Conservation (phyloP, 176 grass and related monocot species). For the Canna indica region DNA sequence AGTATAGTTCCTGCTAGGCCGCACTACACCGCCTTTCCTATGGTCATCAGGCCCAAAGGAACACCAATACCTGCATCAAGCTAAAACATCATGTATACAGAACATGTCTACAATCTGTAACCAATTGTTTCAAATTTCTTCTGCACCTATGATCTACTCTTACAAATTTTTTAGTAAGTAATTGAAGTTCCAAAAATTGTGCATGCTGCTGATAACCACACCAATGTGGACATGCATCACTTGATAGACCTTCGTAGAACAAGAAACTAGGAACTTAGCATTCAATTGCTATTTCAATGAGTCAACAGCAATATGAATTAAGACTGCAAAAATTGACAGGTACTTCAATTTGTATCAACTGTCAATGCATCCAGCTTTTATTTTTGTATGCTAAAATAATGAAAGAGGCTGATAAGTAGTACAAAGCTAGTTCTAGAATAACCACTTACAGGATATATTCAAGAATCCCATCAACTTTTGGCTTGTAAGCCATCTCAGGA, state of each 20-base stretch:
- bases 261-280: neutral
- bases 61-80: conserved; percentile 83
- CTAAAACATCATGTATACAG: conserved; percentile 6
- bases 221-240: neutral
- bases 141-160: neutral
- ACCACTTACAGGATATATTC: conserved; percentile 90
- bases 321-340: neutral
- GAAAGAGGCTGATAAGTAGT: conserved; percentile 2
- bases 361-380: neutral
- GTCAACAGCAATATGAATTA: neutral
- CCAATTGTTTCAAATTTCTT: neutral
- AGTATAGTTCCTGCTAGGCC: conserved; percentile 63
- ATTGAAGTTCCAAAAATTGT: neutral
- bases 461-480: conserved; percentile 96
- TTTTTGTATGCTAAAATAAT: conserved; percentile 1
- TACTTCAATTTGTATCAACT: neutral
- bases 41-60: conserved; percentile 96
- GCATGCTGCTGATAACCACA: neutral
- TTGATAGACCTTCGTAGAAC: neutral
- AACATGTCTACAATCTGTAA: neutral
- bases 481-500: conserved; percentile 56
- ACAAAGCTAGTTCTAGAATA: neutral
- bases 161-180: neutral
- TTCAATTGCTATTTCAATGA: neutral
- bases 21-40: conserved; percentile 58